These are phyloP conservation scores for Dothiorella sarmentorum DNA, from an alignment of 2,329 filamentous ascomycete species.

Conservation along the genomic window DNA sequence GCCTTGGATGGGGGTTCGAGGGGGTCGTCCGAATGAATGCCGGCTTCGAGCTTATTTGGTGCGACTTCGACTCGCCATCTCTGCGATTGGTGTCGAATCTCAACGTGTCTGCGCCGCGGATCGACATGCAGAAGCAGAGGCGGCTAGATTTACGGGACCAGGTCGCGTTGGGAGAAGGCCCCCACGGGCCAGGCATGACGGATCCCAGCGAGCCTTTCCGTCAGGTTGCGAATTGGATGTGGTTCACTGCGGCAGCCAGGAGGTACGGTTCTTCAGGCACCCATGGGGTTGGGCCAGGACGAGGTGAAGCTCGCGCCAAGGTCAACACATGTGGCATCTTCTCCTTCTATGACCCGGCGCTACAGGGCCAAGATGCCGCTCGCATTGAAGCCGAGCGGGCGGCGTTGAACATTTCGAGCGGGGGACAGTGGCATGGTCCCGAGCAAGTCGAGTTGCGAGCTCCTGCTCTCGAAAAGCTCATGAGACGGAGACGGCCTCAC, in stretches of 20 bases:
- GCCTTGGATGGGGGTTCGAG: conserved; percentile 49
- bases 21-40: conserved; percentile 52
- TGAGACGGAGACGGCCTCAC: conserved; percentile 24
- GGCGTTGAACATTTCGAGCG: conserved; percentile 41
- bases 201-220: conserved; percentile 23
- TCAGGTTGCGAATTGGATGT: conserved; percentile 25
- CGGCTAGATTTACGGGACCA: not conserved
- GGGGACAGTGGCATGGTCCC: conserved; percentile 39
- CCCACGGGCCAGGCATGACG: conserved; percentile 23
- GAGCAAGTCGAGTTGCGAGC: conserved; percentile 24
- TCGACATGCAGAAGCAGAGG: conserved; percentile 20
- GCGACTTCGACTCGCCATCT: conserved; percentile 46
- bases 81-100: conserved; percentile 43
- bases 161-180: conserved; percentile 19
- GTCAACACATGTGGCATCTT: conserved; percentile 44
- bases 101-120: conserved; percentile 47
- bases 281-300: conserved; percentile 31
- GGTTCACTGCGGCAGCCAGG: conserved; percentile 45
- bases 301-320: conserved; percentile 43
- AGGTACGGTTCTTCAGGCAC: conserved; percentile 36
- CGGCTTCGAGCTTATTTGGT: conserved; percentile 54
- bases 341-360: conserved; percentile 45
- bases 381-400: conserved; percentile 35
- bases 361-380: conserved; percentile 30
- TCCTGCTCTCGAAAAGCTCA: conserved; percentile 32